Evolutionary conservation across 352 stramenopile genomes (phyloP), one percentile per base, ranked within the genome.

Genomic region (Phytophthora fragariae): DNA sequence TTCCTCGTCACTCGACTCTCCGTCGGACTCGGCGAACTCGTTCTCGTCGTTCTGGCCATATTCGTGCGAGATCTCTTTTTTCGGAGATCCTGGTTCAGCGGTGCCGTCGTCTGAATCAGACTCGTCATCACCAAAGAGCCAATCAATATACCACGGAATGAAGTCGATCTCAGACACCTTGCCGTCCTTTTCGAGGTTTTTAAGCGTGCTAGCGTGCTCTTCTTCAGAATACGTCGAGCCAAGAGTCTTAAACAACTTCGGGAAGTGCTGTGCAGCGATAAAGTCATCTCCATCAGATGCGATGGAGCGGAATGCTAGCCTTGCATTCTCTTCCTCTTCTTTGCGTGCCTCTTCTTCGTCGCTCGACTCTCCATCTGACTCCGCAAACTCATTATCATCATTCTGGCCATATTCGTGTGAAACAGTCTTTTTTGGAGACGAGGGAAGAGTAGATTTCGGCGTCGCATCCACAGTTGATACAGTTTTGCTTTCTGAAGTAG

Each of bases 21-120:
- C 72, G 31, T 89, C 77, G 0, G 62, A 84, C 11, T 83, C 74
- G 0, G 79, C 79, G 31, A 93, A 92, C 46, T 79, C 74, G 57
- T 93, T 93, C 15, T 90, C 75, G 37, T 86, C 84, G 49, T 89
- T 89, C 53, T 91, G 80, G 14, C 85, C 85, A 59, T 92, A 92
- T 17, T 70, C 80, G 27, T 83, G 64, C 5, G 49, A 65, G 3
- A 66, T 57, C 4, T 15, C 10, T 1, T 70, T 58, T 44, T 62
- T 62, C 3, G 72, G 65, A 0, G 46, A 68, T 27, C 11, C 47
- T 12, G 53, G 27, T 2, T 49, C 31, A 14, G 10, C 37, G 11
- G 37, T 44, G 35, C 58, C 41, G 17, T 47, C 27, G 19, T 44
- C 35, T 15, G 72, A 79, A 29, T 81, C 73, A 31, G 68, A 76